A percentile compares a stretch with the other conserved stretches of the same genome.
Evolutionary conservation across 441 rosid genomes (phyloP).

Genomic region (Erysimum pusillum): DNA sequence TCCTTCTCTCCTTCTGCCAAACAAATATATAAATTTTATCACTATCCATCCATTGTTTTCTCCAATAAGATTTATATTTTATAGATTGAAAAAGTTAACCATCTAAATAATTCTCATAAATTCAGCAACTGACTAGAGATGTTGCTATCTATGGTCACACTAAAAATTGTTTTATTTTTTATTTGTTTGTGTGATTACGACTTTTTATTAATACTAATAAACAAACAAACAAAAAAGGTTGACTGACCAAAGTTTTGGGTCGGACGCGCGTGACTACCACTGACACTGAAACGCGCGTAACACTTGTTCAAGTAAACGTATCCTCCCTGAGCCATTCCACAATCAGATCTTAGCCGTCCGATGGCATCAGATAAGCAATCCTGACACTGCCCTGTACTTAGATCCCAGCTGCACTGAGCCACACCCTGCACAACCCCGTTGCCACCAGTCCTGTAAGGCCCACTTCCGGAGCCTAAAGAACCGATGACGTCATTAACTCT

Average conservation of each 20-base stretch:
- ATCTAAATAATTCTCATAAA: slow-evolving; percentile 7
- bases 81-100: not conserved
- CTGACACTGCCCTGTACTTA: slow-evolving; percentile 64
- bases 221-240: not conserved
- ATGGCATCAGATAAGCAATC: slow-evolving; percentile 77
- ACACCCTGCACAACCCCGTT: slow-evolving; percentile 54
- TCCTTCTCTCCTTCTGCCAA: slow-evolving; percentile 38
- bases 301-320: slow-evolving; percentile 70
- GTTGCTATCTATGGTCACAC: slow-evolving; percentile 5
- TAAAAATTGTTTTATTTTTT: not conserved
- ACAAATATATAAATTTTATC: not conserved
- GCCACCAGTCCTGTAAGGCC: slow-evolving; percentile 49
- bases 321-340: slow-evolving; percentile 57
- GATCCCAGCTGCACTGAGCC: slow-evolving; percentile 65
- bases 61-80: not conserved
- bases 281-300: slow-evolving; percentile 63
- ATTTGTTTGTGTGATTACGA: not conserved
- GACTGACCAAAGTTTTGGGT: slow-evolving; percentile 40
- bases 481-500: slow-evolving; percentile 53
- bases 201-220: not conserved
- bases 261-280: slow-evolving; percentile 55
- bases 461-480: slow-evolving; percentile 45
- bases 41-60: slow-evolving; percentile 3
- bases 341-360: slow-evolving; percentile 58
- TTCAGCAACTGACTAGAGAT: slow-evolving; percentile 6